Percentiles rank a stretch among this genome's conserved stretches.
Evolutionary conservation across 2,329 filamentous ascomycete species (phyloP).

Genomic region (Fusarium tanahbumbuense): DNA sequence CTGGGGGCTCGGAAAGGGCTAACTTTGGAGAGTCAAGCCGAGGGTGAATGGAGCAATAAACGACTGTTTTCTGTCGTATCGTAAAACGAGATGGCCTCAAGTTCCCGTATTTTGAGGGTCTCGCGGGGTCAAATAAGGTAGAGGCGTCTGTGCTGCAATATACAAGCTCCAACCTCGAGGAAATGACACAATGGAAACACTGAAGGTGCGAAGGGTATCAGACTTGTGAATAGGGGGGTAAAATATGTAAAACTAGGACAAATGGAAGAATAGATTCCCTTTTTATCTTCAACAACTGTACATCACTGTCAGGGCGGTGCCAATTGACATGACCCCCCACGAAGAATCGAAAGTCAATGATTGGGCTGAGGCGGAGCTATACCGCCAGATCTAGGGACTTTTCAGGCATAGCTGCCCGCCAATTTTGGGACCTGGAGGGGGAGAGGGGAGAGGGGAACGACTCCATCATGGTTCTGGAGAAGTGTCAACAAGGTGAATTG

Average conservation of each 20-base stretch:
- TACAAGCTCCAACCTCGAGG: neutral
- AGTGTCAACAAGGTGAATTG: slow-evolving; percentile 2
- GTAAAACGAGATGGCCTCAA: slow-evolving; percentile 18
- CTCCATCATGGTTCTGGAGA: slow-evolving; percentile 32
- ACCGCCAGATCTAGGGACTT: slow-evolving; percentile 35
- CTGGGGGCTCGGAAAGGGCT: slow-evolving; percentile 13
- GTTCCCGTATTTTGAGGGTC: slow-evolving; percentile 20
- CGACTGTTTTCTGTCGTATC: neutral
- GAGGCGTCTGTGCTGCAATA: slow-evolving; percentile 4
- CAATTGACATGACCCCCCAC: slow-evolving; percentile 40
- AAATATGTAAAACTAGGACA: neutral
- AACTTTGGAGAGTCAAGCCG: neutral
- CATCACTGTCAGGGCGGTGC: slow-evolving; percentile 36
- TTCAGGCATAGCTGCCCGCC: slow-evolving; percentile 35
- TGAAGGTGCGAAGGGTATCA: neutral
- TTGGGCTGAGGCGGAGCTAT: slow-evolving; percentile 37
- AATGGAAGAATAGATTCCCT: slow-evolving; percentile 8
- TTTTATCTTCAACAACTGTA: slow-evolving; percentile 24
- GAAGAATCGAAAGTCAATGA: slow-evolving; percentile 33
- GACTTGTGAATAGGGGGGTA: neutral
- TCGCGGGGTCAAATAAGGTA: slow-evolving; percentile 32
- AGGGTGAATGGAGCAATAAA: neutral
- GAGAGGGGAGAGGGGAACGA: neutral
- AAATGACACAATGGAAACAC: neutral
- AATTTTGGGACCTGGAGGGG: slow-evolving; percentile 24